Evolutionary conservation across 2,329 filamentous ascomycete genomes (phyloP), one percentile per base, ranked within the genome.

Genomic region (Penicillium concentricum): DNA sequence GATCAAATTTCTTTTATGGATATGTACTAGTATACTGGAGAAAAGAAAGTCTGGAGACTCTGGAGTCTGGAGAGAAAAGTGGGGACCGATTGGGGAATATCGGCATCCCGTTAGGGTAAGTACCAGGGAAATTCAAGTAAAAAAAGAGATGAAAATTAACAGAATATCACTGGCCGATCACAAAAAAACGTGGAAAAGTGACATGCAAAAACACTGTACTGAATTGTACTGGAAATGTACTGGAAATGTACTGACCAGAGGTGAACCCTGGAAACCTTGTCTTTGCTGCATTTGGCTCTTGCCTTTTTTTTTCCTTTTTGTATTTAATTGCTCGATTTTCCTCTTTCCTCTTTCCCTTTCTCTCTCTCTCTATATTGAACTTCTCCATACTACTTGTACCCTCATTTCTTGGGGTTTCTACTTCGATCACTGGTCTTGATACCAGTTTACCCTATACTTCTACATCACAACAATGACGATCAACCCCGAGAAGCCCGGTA

Each of bases 401-500:
- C 54, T 35, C 22, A 28, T 18, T 38, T 51, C 18, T 22, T 54
- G 41, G 41, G 30, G 30, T 24, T 42, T 50, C 34, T 42, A 43
- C 32, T 34, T 54, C 18, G 37, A 39, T 18, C 12, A 24, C 43
- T 48, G 35, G 41, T 49, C 28, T 34, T 32, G 18, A 34, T 38
- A 24, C 26, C 55, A 45, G 49, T 47, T 22, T 48, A 22, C 39
- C 50, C 6, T 44, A 42, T 37, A 46, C 41, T 46, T 43, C 3
- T 39, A 16, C 44, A 16, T 38, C 30, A 45, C 50, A 49, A 63
- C 51, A 32, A 70, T 70, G 68, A 53, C 61, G 18, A 56, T 43
- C 39, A 38, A 26, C 28, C 41, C 48, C 59, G 41, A 65, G 57
- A 39, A 68, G 59, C 30, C 48, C 54, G 30, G 58, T 2, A n/a